A percentile compares a stretch with the other conserved stretches of the same genome.
Evolutionary conservation across 164 flowering plant genomes (phyloP).

Genomic region (Magnolia sinica): DNA sequence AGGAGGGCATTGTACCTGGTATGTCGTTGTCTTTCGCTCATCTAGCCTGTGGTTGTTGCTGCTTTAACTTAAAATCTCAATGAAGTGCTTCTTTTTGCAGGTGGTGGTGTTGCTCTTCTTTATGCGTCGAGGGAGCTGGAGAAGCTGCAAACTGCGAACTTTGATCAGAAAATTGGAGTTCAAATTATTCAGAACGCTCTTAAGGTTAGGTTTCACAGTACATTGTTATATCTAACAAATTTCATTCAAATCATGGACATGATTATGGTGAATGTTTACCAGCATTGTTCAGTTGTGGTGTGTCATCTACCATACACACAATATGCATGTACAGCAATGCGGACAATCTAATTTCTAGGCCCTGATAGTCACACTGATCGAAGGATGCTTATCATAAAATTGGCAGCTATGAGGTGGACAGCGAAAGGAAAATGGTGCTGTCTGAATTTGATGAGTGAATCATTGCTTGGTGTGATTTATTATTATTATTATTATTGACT

Average conservation of each 20-base stretch:
- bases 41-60: neutral
- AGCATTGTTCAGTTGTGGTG: neutral
- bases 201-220: constrained; percentile 41
- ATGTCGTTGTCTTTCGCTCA: neutral
- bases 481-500: too few relatives aligned
- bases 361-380: neutral
- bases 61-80: neutral
- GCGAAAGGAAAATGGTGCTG: too few relatives aligned
- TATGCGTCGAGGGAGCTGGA: constrained; percentile 93
- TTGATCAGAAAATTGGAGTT: constrained; percentile 98
- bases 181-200: constrained; percentile 95
- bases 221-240: too few relatives aligned
- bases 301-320: neutral
- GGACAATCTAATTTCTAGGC: neutral
- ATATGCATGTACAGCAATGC: neutral
- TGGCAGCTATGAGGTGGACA: too few relatives aligned
- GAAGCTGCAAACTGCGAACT: constrained; percentile 79
- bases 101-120: constrained; percentile 98
- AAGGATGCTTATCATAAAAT: too few relatives aligned
- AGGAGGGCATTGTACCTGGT: constrained; percentile 95
- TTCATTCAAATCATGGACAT: neutral
- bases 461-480: too few relatives aligned
- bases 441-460: too few relatives aligned
- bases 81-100: constrained; percentile 26
- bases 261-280: neutral